Percentiles rank a stretch among this genome's conserved stretches.
These are phyloP conservation scores for Aspergillus tamarii DNA, from an alignment of 2,329 filamentous ascomycete genomes.

Conservation along the genomic window DNA sequence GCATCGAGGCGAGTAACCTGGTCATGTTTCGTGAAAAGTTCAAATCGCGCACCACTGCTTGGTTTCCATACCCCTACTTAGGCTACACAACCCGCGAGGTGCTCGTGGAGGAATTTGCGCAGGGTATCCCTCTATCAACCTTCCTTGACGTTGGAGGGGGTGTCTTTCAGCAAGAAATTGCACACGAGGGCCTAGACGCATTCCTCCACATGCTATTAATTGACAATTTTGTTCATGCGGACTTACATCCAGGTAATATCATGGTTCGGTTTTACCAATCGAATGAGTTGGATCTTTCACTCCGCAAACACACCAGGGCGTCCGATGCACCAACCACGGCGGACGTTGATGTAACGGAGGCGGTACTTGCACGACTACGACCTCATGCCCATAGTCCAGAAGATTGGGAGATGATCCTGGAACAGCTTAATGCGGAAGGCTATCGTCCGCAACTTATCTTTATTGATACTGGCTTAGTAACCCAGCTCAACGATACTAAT, in stretches of 20 bases:
- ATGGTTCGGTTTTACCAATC: conserved; percentile 98
- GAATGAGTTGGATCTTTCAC: conserved; percentile 67
- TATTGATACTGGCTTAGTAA: conserved; percentile 95
- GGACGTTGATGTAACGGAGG: conserved; percentile 78
- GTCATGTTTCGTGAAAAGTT: conserved; percentile 87
- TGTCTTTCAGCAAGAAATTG: conserved; percentile 90
- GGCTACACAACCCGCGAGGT: conserved; percentile 92
- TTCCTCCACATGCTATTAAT: conserved; percentile 96
- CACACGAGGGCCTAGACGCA: conserved; percentile 90
- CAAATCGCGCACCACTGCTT: conserved; percentile 84
- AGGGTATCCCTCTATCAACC: conserved; percentile 86
- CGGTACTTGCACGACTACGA: conserved; percentile 77
- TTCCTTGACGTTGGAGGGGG: conserved; percentile 92
- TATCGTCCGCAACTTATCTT: conserved; percentile 95
- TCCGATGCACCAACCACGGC: conserved; percentile 50
- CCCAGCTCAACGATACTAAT: conserved; percentile 85
- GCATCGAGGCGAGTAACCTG: conserved; percentile 91
- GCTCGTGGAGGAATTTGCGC: conserved; percentile 91
- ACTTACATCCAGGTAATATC: conserved; percentile 96
- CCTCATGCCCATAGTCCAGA: conserved; percentile 69
- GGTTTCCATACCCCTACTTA: conserved; percentile 92
- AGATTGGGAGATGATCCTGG: conserved; percentile 75
- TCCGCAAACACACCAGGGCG: conserved; percentile 49
- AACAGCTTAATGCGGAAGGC: conserved; percentile 79
- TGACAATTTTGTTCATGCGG: conserved; percentile 97